These are phyloP conservation scores for Ogataea sp. DNA, from an alignment of 805 yeast genomes.

Conservation along the genomic window DNA sequence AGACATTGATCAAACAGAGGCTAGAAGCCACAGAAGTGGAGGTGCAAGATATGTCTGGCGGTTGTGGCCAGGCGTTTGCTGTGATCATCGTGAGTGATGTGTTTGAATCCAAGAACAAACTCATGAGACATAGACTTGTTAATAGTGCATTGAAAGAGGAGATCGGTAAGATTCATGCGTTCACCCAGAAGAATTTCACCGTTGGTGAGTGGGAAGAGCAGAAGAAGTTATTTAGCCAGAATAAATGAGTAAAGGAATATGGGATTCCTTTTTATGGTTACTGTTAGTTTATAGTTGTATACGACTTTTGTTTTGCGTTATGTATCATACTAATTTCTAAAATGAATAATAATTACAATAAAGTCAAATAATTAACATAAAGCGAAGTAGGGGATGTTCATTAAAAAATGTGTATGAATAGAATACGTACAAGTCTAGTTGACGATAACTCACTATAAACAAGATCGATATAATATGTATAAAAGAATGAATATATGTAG, in stretches of 20 bases:
- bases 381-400: too few species aligned
- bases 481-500: background rate
- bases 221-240: slow-evolving; percentile 10
- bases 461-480: too few species aligned
- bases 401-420: too few species aligned
- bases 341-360: too few species aligned
- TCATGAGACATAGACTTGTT: slow-evolving; percentile 81
- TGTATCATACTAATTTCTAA: too few species aligned
- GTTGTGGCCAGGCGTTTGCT: slow-evolving; percentile 98
- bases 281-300: too few species aligned
- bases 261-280: background rate
- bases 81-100: slow-evolving; percentile 70
- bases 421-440: too few species aligned
- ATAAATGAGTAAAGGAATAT: background rate
- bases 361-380: too few species aligned
- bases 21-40: slow-evolving; percentile 59
- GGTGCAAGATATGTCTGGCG: slow-evolving; percentile 78
- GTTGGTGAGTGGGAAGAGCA: slow-evolving; percentile 73
- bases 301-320: too few species aligned
- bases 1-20: slow-evolving; percentile 41
- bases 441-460: too few species aligned
- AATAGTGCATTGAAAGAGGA: slow-evolving; percentile 77
- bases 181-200: slow-evolving; percentile 86
- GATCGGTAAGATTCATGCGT: slow-evolving; percentile 84
- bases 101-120: slow-evolving; percentile 75